These are phyloP conservation scores for Debaryomycetaceae sp. DNA, from an alignment of 1,139 yeast genomes.

Conservation along the genomic window DNA sequence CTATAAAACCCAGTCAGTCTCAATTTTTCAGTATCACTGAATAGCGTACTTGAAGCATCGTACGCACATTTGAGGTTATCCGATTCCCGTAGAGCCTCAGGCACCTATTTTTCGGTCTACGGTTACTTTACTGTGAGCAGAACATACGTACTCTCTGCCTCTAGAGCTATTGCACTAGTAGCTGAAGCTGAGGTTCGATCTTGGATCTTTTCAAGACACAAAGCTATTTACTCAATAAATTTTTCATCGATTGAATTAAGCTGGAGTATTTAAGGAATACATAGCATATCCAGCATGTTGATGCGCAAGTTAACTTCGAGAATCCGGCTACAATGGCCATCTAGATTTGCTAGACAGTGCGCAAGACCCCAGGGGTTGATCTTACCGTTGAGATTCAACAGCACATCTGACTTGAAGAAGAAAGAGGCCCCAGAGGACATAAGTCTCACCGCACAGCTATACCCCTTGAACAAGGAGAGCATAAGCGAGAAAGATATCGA, in stretches of 20 bases:
- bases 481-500: slow-evolving; percentile 59
- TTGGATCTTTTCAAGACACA: neutral
- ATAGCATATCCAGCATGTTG: neutral
- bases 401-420: neutral
- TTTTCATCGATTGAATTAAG: neutral
- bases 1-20: too few relatives aligned
- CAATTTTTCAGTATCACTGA: too few relatives aligned
- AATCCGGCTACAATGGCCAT: neutral
- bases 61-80: too few relatives aligned
- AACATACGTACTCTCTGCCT: too few relatives aligned
- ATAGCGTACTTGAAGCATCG: too few relatives aligned
- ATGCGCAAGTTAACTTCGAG: neutral
- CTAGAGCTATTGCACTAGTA: too few relatives aligned
- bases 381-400: neutral
- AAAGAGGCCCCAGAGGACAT: slow-evolving; percentile 2
- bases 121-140: too few relatives aligned
- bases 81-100: too few relatives aligned
- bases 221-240: neutral
- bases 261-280: neutral
- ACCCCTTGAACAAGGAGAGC: slow-evolving; percentile 35
- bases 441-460: slow-evolving; percentile 35
- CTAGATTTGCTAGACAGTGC: neutral
- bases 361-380: neutral
- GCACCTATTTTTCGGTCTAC: too few relatives aligned
- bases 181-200: too few relatives aligned